Evolutionary conservation across 257 asterid species (phyloP), one percentile per base, ranked within the genome.

Genomic region (Fraxinus excelsior): DNA sequence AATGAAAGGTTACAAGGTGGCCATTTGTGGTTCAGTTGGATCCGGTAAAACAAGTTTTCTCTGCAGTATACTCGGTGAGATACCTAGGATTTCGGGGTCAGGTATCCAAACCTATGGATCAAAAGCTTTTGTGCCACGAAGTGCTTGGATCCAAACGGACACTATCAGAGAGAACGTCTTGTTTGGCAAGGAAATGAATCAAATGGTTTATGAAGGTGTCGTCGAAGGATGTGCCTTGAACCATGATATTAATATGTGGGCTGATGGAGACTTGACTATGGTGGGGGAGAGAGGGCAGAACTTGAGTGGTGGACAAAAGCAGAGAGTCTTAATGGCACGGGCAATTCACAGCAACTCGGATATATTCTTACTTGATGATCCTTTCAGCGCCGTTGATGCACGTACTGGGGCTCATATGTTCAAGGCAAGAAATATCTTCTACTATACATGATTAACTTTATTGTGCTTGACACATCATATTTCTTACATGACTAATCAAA

Each of bases 91-190:
- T 25, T 88, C 90, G 13, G 97, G 98, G 75, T 76, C 86, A n/a
- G 65, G 90, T 51, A 81, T 87, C 32, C 87, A 83, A 67, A 82
- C 85, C n/a, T 75, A 80, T 12, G 96, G 97, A 31, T 84, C 94
- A 9, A 94, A 86, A 73, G 97, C 98, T 29, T 87, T 86, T 68
- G 97, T 94, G n/a, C 92, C 96, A 0, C 97, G 92, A 72, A 87
- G 90, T 74, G 91, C 97, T 40, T 94, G 98, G 98, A 94, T 94
- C 74, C 98, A 92, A 74, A 92, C 94, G 0, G 98, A 97, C 46
- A 89, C 90, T 0, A 77, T 94, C 19, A 78, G 90, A 75, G 97
- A 94, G 19, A 94, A 94, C 53, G 85, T 94, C 44, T 64, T 94
- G 82, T 94, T 94, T 79, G 97, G 97, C 26, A 88, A 91, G 88